Base-by-base conservation (phyloP, 805 yeast species). In the Jamesozyma spencerorum region DNA sequence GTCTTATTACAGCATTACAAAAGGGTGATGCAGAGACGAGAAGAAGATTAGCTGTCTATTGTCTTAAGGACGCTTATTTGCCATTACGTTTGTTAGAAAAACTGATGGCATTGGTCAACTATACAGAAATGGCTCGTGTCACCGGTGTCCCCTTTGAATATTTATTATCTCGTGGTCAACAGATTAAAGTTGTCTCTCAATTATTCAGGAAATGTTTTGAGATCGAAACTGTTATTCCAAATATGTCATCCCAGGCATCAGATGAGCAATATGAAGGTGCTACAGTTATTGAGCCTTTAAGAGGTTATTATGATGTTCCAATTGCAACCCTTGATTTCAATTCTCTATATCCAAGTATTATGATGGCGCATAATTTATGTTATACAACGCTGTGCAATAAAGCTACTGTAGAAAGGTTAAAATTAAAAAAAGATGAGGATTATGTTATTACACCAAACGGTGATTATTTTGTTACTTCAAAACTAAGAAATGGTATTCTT, bases 41-140 rank as follows among this genome's bases (percentile, higher is more conserved):
- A 65, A 70, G 97, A 63, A 74, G 99, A 46, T 69, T 92, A 54
- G 99, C 99, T 0, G 97, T 92, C 5, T 92, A 92, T 62, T 92
- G 99, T 71, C 68, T 92, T 53, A 92, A 92, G 54, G 99, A 92
- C 69, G 96, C 98, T 0, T 88, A 82, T 54, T 68, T 92, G 35
- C 98, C 98, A 1, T 57, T 92, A 51, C 68, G 98, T 47, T 69
- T 92, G 29, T 63, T 88, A 53, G 97, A 90, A 48, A 94, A 90
- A 54, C 71, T 92, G 40, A 94, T 92, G 98, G 87, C 97, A 53
- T 69, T 92, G 45, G 94, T 94, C 45, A 92, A 92, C 56, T 92
- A 92, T 63, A 90, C 97, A 0, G 99, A 92, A 64, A 92, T 92
- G 99, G 97, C 98, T 1, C 81, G 99, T 68, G 99, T 92, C 20